Evolutionary conservation across 768 basidiomycete species (phyloP), one percentile per base, ranked within the genome.

Genomic region (Cytidiella melzeri): DNA sequence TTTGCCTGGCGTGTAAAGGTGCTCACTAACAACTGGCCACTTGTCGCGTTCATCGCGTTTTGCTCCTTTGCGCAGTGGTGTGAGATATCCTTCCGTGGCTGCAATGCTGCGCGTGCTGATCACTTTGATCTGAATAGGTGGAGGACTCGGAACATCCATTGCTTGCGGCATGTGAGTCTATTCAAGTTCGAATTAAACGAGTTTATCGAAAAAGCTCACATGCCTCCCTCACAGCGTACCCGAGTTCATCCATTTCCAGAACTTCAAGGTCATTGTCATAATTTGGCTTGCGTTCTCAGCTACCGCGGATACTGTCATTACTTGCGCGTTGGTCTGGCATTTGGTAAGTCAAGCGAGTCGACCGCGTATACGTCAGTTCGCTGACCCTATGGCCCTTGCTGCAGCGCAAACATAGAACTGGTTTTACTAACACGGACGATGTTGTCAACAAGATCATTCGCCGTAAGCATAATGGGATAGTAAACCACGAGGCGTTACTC

Each of bases 251-350:
- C 57, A 62, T 26, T 69, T 73, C 53, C 56, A 61, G 37, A 50
- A 62, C 40, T 67, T 70, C 40, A 52, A 70, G 39, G 63, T 60
- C 5, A 56, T 62, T 39, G 63, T 69, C 5, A 62, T 67, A 28
- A 55, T 72, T 27, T 76, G 76, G 76, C 61, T 77, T 4, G 68
- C 65, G 1, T 63, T 67, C 25, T 72, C 71, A 4, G 65, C 67
- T 9, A 55, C 67, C 10, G 69, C 68, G 5, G 75, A 77, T 48
- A 54, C 73, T 19, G 37, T 67, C 3, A 77, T 78, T 36, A 75
- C 75, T 1, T 48, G 57, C 19, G 66, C 69, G 2, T 60, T 78
- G 11, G 73, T 75, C 5, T 67, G 63, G 64, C 67, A 69, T 53
- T 56, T 78, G 57, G 75, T 76, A 43, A 48, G 63, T 52, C 5